Percentiles rank a stretch among this genome's conserved stretches.
phyloP scores from a whole-genome alignment of 148 eudicot species.

The Hydrangea macrophylla region DNA sequence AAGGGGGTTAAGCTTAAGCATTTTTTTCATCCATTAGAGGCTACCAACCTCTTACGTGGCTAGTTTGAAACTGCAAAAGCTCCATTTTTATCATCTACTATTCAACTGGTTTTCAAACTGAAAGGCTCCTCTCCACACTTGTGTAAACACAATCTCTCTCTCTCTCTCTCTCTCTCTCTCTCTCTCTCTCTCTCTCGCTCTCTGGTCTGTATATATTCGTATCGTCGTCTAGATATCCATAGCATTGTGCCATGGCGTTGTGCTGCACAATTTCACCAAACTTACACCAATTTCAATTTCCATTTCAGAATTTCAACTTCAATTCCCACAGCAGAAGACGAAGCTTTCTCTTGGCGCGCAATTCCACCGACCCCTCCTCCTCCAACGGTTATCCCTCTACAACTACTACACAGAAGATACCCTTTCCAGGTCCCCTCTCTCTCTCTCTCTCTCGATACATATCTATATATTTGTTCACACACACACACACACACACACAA shows the following conservation, averaged over 20 bases:
- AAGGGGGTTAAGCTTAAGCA: no score
- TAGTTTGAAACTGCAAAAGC: not conserved
- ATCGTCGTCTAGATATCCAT: not conserved
- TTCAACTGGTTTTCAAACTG: not conserved
- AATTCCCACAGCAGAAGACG: constrained; percentile 11
- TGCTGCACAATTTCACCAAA: not conserved
- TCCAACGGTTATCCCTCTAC: constrained; percentile 25
- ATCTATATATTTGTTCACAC: not conserved
- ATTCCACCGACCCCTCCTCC: constrained; percentile 24
- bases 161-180: not conserved
- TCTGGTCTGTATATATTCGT: no score
- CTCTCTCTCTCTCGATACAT: not conserved
- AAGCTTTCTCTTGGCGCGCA: constrained; percentile 17
- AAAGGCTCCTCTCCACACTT: not conserved
- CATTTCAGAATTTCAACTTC: not conserved
- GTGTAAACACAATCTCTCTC: not conserved
- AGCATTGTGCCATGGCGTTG: constrained; percentile 7
- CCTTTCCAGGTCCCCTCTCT: constrained; percentile 25
- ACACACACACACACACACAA: not conserved
- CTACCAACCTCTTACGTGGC: no score
- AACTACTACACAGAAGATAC: constrained; percentile 1
- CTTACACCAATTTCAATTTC: constrained; percentile 9
- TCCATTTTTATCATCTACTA: not conserved
- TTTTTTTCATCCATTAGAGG: no score
- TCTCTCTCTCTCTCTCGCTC: no score